Evolutionary conservation across 805 yeast genomes (phyloP).

Genomic region (Schizosaccharomyces japonicus): DNA sequence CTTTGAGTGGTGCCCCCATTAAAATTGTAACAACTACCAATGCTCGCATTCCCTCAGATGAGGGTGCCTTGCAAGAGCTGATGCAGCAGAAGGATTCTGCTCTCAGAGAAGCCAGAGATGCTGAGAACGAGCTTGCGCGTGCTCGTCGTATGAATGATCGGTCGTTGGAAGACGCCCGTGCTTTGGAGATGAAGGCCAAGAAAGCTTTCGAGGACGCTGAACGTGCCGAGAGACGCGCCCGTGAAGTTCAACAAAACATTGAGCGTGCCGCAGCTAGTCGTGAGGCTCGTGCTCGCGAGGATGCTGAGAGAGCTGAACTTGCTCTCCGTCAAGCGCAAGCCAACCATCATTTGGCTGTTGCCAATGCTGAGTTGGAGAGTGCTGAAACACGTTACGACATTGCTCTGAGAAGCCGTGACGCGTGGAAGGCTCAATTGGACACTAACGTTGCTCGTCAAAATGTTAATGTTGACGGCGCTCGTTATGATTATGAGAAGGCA

Average conservation of each 20-base stretch:
- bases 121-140: neutral
- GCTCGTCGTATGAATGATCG: neutral
- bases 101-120: neutral
- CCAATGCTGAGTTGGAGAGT: neutral
- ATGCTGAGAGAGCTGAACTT: neutral
- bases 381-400: neutral
- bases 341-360: neutral
- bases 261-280: neutral
- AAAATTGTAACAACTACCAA: neutral
- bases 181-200: neutral
- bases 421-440: neutral
- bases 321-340: neutral
- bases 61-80: neutral
- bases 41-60: conserved; percentile 1
- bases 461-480: neutral
- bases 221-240: neutral
- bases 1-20: neutral
- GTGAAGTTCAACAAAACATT: neutral
- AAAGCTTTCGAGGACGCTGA: neutral
- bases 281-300: neutral
- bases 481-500: neutral
- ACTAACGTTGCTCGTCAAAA: neutral
- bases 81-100: neutral
- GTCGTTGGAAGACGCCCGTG: neutral
- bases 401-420: neutral